Evolutionary conservation across 192 early-diverging fungal genomes (phyloP).

Genomic region (Irineochytrium annulatum): DNA sequence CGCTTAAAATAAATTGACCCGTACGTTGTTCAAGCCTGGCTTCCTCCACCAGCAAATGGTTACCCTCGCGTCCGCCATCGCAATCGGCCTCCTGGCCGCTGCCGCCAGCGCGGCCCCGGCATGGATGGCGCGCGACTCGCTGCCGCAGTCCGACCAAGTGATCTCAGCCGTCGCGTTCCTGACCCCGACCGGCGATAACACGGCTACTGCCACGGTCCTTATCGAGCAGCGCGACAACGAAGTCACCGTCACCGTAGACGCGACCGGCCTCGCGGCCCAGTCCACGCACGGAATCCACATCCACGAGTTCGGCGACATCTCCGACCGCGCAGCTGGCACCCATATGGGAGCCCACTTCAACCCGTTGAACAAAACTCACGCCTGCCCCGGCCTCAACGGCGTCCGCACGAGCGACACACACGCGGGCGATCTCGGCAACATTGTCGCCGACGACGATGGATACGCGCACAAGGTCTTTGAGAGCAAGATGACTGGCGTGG

Average conservation of each 20-base stretch:
- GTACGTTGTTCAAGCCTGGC: too few species aligned
- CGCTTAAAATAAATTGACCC: too few species aligned
- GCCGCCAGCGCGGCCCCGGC: too few species aligned
- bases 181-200: neutral
- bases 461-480: slow-evolving; percentile 13
- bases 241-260: neutral
- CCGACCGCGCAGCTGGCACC: neutral
- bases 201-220: neutral
- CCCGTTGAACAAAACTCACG: slow-evolving; percentile 22
- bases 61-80: too few species aligned
- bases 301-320: slow-evolving; percentile 27
- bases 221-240: neutral
- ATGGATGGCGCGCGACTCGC: too few species aligned
- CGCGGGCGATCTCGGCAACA: slow-evolving; percentile 32
- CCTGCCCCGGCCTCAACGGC: slow-evolving; percentile 6
- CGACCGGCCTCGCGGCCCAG: slow-evolving; percentile 1
- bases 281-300: slow-evolving; percentile 25
- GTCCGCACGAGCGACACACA: neutral
- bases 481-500: too few species aligned
- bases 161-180: neutral
- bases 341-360: slow-evolving; percentile 27
- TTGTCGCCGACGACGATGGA: slow-evolving; percentile 16
- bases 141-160: neutral
- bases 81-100: too few species aligned
- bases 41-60: too few species aligned